Base-by-base conservation (phyloP, 1,139 yeast species). In the Lodderomyces pseudojiufengensis region DNA sequence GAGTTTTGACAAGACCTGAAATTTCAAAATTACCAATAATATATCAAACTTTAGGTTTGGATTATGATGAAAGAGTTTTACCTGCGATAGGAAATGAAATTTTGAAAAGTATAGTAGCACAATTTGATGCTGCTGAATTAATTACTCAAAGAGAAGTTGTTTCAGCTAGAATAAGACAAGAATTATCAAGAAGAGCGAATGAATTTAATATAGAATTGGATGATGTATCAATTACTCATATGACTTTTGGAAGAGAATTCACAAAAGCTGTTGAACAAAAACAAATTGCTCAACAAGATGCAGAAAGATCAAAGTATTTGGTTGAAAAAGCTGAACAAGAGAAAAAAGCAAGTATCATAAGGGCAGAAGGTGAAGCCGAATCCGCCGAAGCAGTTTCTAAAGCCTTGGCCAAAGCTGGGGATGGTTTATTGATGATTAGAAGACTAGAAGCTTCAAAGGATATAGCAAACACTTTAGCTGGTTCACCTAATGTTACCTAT, bases 281-380 rank as follows among this genome's bases (percentile, higher is more conserved):
- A 65, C 98, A 94, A 64, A 94, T 94, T 63, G 98, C 98, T 23
- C 98, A 92, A 68, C 98, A 94, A 65, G 98, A 94, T 57, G 97
- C 99, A 16, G 98, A 94, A 67, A 78, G 98, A 51, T 97, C 97
- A 41, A 84, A 85, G 55, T 94, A 79, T 59, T 73, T 88, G 43
- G 99, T 94, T 36, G 97, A 90, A 57, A 85, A 84, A 61, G 98
- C 98, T 4, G 97, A 92, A 62, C 99, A 94, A 64, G 97, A 92
- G 63, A 80, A 95, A 60, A 90, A 83, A 60, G 98, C 98, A 4
- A 73, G 85, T 38, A 88, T 94, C 51, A 92, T 92, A 47, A 79
- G 97, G 51, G 99, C 99, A 18, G 98, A 94, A 64, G 99, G 98
- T 63, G 99, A 94, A 65, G 98, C 98, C 29, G 98, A 94, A 63